Evolutionary conservation across 148 eudicot genomes (phyloP).

Genomic region (Rhododendron williamsianum): DNA sequence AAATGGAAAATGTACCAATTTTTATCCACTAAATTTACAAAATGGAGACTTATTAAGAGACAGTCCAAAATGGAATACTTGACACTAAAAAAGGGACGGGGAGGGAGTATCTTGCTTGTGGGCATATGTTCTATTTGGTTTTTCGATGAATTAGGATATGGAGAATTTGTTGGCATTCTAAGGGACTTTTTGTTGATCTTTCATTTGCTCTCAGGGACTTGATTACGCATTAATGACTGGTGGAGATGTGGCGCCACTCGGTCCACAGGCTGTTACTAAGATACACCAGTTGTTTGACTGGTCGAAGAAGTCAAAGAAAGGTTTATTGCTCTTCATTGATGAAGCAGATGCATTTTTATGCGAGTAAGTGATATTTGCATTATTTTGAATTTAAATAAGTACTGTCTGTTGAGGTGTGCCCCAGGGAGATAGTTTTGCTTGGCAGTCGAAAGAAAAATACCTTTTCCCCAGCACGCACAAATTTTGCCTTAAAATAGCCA

Average conservation of each 20-base stretch:
- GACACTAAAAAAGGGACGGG: no score
- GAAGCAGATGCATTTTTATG: constrained; percentile 99
- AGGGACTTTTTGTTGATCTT: background rate
- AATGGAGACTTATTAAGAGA: no score
- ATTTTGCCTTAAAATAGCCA: background rate
- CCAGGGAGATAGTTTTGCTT: background rate
- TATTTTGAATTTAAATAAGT: background rate
- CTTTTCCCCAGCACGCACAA: no score
- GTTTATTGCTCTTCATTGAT: constrained; percentile 86
- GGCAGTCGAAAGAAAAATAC: background rate
- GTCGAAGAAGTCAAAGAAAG: constrained; percentile 88
- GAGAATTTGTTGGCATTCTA: background rate
- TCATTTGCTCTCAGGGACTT: constrained; percentile 54
- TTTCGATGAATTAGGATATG: background rate
- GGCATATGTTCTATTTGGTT: background rate
- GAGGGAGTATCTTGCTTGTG: background rate
- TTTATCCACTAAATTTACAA: no score
- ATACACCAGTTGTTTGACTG: constrained; percentile 97
- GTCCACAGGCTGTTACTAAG: constrained; percentile 98
- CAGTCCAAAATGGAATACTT: no score
- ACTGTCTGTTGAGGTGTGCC: background rate
- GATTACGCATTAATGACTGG: constrained; percentile 99
- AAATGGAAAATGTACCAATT: no score
- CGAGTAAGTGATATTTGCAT: constrained; percentile 69
- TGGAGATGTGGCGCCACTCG: constrained; percentile 97